Percentiles rank a stretch among this genome's conserved stretches.
Conservation (phyloP, 495 filamentous ascomycete species). For the Niebla homalea region DNA sequence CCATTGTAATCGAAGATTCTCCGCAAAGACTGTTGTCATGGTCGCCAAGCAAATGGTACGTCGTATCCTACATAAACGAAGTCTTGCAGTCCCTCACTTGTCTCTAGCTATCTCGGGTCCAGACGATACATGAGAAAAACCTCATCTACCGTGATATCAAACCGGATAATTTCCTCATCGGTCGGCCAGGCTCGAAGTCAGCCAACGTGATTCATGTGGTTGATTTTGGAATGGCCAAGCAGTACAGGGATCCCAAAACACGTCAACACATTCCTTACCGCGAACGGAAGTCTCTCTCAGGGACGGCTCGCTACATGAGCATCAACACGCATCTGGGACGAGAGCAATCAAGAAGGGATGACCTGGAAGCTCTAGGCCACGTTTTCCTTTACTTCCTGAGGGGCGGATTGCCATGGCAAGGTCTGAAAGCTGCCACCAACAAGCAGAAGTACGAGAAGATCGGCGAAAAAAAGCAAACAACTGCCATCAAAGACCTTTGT, state of each 20-base stretch:
- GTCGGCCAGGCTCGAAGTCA: slow-evolving; percentile 79
- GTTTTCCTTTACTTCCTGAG: slow-evolving; percentile 99
- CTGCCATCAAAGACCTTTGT: slow-evolving; percentile 90
- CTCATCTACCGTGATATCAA: slow-evolving; percentile 99
- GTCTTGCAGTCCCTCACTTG: slow-evolving; percentile 10
- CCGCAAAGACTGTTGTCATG: slow-evolving; percentile 97
- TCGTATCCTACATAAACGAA: slow-evolving; percentile 4
- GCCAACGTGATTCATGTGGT: slow-evolving; percentile 98
- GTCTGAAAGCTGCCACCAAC: slow-evolving; percentile 96
- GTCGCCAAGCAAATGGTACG: slow-evolving; percentile 98
- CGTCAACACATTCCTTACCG: slow-evolving; percentile 99
- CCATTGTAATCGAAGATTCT: slow-evolving; percentile 89
- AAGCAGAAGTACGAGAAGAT: slow-evolving; percentile 99
- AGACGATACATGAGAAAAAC: slow-evolving; percentile 99
- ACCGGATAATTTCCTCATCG: slow-evolving; percentile 98
- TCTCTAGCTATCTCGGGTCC: slow-evolving; percentile 76
- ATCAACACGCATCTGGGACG: slow-evolving; percentile 98
- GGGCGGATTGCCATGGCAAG: slow-evolving; percentile 95
- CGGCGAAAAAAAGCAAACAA: slow-evolving; percentile 99
- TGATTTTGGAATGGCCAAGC: slow-evolving; percentile 99
- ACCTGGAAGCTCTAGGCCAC: slow-evolving; percentile 90
- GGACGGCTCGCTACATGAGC: slow-evolving; percentile 97
- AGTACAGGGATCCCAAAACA: slow-evolving; percentile 96
- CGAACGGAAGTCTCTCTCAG: slow-evolving; percentile 93
- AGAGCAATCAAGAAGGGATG: slow-evolving; percentile 92